Conservation (phyloP, 164 flowering plant genomes). For the Sedum album region DNA sequence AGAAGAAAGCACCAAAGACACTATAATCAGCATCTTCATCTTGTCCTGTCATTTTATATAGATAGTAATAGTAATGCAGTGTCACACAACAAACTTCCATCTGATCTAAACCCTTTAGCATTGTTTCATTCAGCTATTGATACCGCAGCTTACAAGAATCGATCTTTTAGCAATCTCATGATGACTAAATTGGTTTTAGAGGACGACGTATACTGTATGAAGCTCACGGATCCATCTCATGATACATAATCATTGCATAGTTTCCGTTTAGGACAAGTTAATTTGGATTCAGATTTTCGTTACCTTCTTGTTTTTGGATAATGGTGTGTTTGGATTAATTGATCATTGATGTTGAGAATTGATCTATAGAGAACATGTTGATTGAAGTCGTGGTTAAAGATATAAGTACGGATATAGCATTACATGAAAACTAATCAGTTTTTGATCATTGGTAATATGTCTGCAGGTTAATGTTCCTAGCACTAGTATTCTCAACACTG, state of each 20-base stretch:
- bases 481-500: constrained; percentile 40
- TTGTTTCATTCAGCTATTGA: not conserved
- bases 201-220: not conserved
- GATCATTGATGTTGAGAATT: too few relatives aligned
- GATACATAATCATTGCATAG: too few relatives aligned
- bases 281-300: not conserved
- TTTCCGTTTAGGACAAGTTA: not conserved
- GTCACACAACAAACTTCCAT: not conserved
- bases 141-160: not conserved
- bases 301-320: too few relatives aligned
- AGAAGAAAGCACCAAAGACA: constrained; percentile 6
- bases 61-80: not conserved
- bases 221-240: too few relatives aligned
- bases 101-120: not conserved
- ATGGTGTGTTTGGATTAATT: not conserved
- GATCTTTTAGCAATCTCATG: not conserved
- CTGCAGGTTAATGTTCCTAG: constrained; percentile 74
- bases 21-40: constrained; percentile 9
- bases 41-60: constrained; percentile 2
- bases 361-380: not conserved
- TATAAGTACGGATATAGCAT: not conserved
- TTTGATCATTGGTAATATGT: not conserved
- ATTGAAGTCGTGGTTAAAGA: not conserved
- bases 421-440: not conserved
- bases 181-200: not conserved